Percentiles rank a stretch among this genome's conserved stretches.
Conservation (phyloP, 306 rosid genomes). For the Medicago ruthenica region DNA sequence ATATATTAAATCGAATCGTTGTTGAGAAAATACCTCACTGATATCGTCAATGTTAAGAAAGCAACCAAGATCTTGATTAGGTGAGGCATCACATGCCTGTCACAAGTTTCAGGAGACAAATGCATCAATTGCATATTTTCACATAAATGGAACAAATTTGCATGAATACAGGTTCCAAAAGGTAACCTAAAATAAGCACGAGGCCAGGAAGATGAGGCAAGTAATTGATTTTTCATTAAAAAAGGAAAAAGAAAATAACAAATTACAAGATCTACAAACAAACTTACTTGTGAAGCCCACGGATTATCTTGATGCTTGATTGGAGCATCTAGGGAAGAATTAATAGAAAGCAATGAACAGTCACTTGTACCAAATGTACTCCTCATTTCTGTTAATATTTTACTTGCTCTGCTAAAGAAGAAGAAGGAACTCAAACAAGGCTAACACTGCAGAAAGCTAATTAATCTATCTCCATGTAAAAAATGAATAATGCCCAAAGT, state of each 20-base stretch:
- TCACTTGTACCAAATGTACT: slow-evolving; percentile 78
- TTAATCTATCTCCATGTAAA: slow-evolving; percentile 16
- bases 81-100: slow-evolving; percentile 71
- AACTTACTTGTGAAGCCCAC: slow-evolving; percentile 81
- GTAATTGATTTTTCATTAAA: background rate
- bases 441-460: slow-evolving; percentile 28
- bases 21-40: slow-evolving; percentile 60
- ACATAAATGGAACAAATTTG: slow-evolving; percentile 28
- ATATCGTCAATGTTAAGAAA: slow-evolving; percentile 77
- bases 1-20: slow-evolving; percentile 37
- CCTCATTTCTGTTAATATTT: slow-evolving; percentile 80
- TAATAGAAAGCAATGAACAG: slow-evolving; percentile 77
- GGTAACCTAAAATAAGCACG: slow-evolving; percentile 2
- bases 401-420: slow-evolving; percentile 67
- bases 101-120: slow-evolving; percentile 48
- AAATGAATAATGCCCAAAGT: slow-evolving; percentile 11
- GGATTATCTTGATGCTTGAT: slow-evolving; percentile 76
- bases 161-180: slow-evolving; percentile 24
- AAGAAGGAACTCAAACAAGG: slow-evolving; percentile 45
- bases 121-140: slow-evolving; percentile 46
- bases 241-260: slow-evolving; percentile 22
- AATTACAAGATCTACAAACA: slow-evolving; percentile 34
- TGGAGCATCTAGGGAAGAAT: slow-evolving; percentile 69
- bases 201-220: slow-evolving; percentile 17
- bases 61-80: slow-evolving; percentile 65